Base-by-base conservation (phyloP, 2,329 filamentous ascomycete genomes). In the Ceratocystis smalleyi region DNA sequence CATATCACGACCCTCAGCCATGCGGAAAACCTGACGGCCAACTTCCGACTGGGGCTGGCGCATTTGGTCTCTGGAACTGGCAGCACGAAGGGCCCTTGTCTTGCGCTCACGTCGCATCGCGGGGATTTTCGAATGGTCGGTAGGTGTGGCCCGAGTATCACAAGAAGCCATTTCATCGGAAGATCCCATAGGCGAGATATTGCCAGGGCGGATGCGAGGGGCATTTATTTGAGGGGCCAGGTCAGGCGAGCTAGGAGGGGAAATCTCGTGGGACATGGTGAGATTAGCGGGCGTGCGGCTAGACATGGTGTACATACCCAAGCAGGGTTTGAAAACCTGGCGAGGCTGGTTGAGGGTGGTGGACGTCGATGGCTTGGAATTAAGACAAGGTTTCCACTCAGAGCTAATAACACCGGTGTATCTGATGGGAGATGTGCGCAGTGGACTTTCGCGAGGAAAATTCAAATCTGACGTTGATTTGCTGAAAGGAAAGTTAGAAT, bases 241-340 rank as follows among this genome's bases (percentile, higher is more conserved):
- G 17, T 83, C 81, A 27, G 81, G 81, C 51, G 81, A 83, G 73
- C 81, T 83, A 35, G 80, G 80, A 62, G 81, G 81, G 10, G 81
- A 83, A 67, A 83, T 75, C 24, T 76, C 74, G 70, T 75, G 71
- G 40, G 43, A 43, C n/a, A 43, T 43, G 12, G 24, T 22, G 43
- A 55, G 43, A 43, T 27, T 51, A 40, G 59, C 59, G 35, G 63
- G 35, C 10, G 47, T 51, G 15, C 45, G 45, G 59, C 45, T 45
- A 47, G 49, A 64, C 57, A 61, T 63, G 5, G 51, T 62, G 59
- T 32, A 22, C 24, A 49, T 54, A 55, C 27, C 24, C 32, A 55
- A 45, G 24, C 32, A 15, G 19, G 61, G 61, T 27, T 54, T 54
- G 17, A 62, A 63, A 15, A 45, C 49, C 15, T 66, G 47, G 24